These are phyloP conservation scores for Botryosphaeria dothidea DNA, from an alignment of 2,329 filamentous ascomycete genomes.

Conservation along the genomic window DNA sequence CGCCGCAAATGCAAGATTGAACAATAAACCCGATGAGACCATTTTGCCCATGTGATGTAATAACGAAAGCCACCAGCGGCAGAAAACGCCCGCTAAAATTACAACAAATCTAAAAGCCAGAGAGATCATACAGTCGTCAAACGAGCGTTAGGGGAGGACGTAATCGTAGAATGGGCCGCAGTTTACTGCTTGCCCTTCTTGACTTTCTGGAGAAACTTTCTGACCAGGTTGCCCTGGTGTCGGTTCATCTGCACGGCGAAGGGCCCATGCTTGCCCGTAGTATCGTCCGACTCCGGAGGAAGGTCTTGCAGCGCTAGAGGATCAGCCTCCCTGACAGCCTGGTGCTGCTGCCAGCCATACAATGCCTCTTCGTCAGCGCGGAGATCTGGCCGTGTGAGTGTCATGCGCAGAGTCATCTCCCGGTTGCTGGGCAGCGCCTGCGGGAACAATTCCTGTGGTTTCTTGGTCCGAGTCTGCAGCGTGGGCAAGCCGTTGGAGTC, in stretches of 20 bases:
- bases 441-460: conserved; percentile 20
- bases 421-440: conserved; percentile 59
- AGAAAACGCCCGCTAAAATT: conserved; percentile 22
- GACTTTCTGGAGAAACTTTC: conserved; percentile 37
- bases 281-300: conserved; percentile 47
- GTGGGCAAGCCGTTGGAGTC: conserved; percentile 31
- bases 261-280: conserved; percentile 46
- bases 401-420: conserved; percentile 97
- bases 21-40: background rate
- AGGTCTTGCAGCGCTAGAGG: conserved; percentile 59
- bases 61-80: conserved; percentile 1
- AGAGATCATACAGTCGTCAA: conserved; percentile 19
- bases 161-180: conserved; percentile 1
- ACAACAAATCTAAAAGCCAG: conserved; percentile 16
- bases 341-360: conserved; percentile 64
- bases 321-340: conserved; percentile 42
- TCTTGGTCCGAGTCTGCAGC: conserved; percentile 24
- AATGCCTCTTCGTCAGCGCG: conserved; percentile 72
- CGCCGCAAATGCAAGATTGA: conserved; percentile 12
- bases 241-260: conserved; percentile 45
- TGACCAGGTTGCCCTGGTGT: conserved; percentile 34
- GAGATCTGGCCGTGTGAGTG: conserved; percentile 84
- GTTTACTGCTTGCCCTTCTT: conserved; percentile 25
- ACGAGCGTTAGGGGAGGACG: conserved; percentile 6
- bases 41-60: background rate